Conservation (phyloP, 2,329 filamentous ascomycete species). For the Chalaropsis thielavioides region DNA sequence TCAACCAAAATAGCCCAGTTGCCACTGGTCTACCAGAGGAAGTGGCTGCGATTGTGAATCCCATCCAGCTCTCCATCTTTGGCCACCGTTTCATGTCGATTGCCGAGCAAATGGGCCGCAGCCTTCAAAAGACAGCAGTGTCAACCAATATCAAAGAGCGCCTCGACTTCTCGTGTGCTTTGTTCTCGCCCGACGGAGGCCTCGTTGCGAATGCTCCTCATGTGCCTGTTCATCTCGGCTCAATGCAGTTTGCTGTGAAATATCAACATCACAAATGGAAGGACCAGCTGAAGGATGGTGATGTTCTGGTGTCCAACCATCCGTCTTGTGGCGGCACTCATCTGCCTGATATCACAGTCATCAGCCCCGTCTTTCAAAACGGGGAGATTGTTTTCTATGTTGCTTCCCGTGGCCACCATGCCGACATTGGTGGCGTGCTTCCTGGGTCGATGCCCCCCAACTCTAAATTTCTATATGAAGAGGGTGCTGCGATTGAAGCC, state of each 20-base stretch:
- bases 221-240: slow-evolving; percentile 65
- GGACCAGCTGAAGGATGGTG: slow-evolving; percentile 59
- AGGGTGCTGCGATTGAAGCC: slow-evolving; percentile 48
- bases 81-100: slow-evolving; percentile 77
- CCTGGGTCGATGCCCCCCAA: slow-evolving; percentile 71
- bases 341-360: slow-evolving; percentile 66
- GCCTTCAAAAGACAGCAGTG: slow-evolving; percentile 66
- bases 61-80: slow-evolving; percentile 67
- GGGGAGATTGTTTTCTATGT: slow-evolving; percentile 70
- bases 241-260: slow-evolving; percentile 68
- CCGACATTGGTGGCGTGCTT: slow-evolving; percentile 71
- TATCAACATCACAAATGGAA: slow-evolving; percentile 69
- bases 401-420: slow-evolving; percentile 65
- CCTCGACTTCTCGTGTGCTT: slow-evolving; percentile 67
- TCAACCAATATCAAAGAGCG: slow-evolving; percentile 73
- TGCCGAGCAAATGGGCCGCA: slow-evolving; percentile 70
- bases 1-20: background rate
- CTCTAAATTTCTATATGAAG: slow-evolving; percentile 48
- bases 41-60: slow-evolving; percentile 32
- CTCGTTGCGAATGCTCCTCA: slow-evolving; percentile 69
- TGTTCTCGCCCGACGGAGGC: slow-evolving; percentile 62
- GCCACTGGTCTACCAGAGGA: background rate
- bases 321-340: slow-evolving; percentile 74
- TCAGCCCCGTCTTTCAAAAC: slow-evolving; percentile 56
- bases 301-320: slow-evolving; percentile 73